phyloP scores from a whole-genome alignment of 2,329 filamentous ascomycete genomes.

The Thelonectria blattea region DNA sequence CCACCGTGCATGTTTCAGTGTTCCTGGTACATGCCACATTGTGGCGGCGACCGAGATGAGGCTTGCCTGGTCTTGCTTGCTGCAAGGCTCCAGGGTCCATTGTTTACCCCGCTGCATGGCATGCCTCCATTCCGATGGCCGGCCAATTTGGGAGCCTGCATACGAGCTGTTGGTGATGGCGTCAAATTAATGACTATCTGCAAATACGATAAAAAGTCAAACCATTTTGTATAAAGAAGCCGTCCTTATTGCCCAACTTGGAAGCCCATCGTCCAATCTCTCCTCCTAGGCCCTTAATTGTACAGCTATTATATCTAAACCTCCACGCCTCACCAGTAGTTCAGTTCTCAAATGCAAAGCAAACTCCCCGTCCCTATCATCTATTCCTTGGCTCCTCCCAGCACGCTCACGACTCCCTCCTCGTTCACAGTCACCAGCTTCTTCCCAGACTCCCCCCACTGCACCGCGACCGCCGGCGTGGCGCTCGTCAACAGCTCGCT shows the following conservation, averaged over 20 bases:
- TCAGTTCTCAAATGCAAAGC: slow-evolving; percentile 1
- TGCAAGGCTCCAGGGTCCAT: too few relatives aligned
- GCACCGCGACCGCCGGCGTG: slow-evolving; percentile 72
- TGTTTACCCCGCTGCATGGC: too few relatives aligned
- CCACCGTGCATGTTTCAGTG: too few relatives aligned
- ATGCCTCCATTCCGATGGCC: too few relatives aligned
- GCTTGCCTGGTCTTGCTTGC: too few relatives aligned
- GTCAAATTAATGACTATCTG: too few relatives aligned
- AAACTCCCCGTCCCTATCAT: not conserved
- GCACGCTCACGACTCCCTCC: slow-evolving; percentile 76
- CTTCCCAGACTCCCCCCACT: slow-evolving; percentile 79
- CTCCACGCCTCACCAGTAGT: not conserved
- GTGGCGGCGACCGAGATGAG: too few relatives aligned
- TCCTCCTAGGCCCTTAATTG: slow-evolving; percentile 18
- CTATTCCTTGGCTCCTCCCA: slow-evolving; percentile 60
- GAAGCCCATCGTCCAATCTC: slow-evolving; percentile 16
- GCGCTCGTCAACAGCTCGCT: slow-evolving; percentile 82
- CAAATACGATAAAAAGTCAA: not conserved
- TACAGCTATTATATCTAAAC: slow-evolving; percentile 14
- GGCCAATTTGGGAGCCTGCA: too few relatives aligned
- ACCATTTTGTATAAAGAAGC: slow-evolving; percentile 15
- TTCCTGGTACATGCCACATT: too few relatives aligned
- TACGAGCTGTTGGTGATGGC: too few relatives aligned
- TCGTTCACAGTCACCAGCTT: slow-evolving; percentile 76
- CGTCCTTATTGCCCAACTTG: slow-evolving; percentile 3